Base-by-base conservation (phyloP, 768 basidiomycete species). In the Termitomyces eurrhizus region DNA sequence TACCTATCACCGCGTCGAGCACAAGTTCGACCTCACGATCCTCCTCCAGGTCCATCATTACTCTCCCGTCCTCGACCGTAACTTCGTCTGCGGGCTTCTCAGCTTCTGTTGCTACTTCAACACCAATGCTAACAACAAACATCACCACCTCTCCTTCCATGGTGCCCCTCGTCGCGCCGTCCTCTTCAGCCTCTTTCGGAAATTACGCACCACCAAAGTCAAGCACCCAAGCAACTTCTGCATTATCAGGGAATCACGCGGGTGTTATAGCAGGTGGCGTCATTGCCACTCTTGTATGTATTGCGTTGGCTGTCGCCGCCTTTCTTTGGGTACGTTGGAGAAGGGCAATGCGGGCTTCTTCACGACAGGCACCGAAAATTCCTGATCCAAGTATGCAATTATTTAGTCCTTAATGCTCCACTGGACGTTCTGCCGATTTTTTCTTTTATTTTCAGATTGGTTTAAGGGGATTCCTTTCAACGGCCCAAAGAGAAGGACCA, bases 241-340 rank as follows among this genome's bases (percentile, higher is more conserved):
- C 36, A 21, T 29, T 55, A 14, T 44, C 64, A 36, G 37, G 37
- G 7, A 52, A 45, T 41, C 39, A 54, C 21, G 55, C 54, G 48
- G 67, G 69, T 1, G 59, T 64, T 9, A 65, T 70, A 29, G 69
- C 65, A 18, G 67, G 69, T 35, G 68, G 64, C 12, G 54, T 69
- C 21, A 56, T 69, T 37, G 66, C 61, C 3, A 61, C 55, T 5
- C 57, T 70, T 37, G 52, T 67, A 4, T 37, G 64, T 18, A 55
- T 67, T 18, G 49, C 46, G 16, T 53, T 70, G 13, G 36, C 26
- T 3, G 13, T 68, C 2, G 52, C 59, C 36, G 58, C 46, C 13
- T 49, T 65, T 39, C 41, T 68, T 48, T 26, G 65, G 37, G 33
- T 53, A 9, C 64, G 62, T 53, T 49, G 64, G 16, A 44, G 64